These are phyloP conservation scores for Zea luxurians DNA, from an alignment of 176 grass and related monocot species.

Conservation along the genomic window DNA sequence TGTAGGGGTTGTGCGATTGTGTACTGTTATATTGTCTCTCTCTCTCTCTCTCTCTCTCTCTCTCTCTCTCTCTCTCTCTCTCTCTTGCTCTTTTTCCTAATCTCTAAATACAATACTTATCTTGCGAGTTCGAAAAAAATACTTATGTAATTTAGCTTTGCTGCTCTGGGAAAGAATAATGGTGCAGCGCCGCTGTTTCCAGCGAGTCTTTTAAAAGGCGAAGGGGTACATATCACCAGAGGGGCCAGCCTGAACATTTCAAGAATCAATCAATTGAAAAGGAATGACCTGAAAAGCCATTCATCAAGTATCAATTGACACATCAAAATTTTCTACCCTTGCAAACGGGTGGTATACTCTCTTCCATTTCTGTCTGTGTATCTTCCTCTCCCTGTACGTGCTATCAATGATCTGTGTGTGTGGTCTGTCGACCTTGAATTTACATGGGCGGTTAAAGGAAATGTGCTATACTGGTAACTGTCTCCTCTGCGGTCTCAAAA, in stretches of 20 bases:
- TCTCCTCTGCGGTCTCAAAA: slow-evolving; percentile 49
- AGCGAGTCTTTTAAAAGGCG: background rate
- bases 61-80: too few relatives aligned
- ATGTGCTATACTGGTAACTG: slow-evolving; percentile 20
- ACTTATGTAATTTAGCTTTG: too few relatives aligned
- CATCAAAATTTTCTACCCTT: slow-evolving; percentile 28
- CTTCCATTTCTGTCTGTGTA: slow-evolving; percentile 4
- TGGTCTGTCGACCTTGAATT: slow-evolving; percentile 16
- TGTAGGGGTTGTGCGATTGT: too few relatives aligned
- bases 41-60: too few relatives aligned
- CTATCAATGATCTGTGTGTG: background rate
- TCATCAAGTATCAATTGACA: background rate
- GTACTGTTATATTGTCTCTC: too few relatives aligned
- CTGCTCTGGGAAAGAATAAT: too few relatives aligned
- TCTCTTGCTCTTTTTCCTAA: too few relatives aligned
- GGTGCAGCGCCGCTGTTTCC: too few relatives aligned
- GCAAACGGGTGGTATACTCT: slow-evolving; percentile 23
- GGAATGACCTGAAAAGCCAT: background rate
- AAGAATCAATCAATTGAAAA: background rate
- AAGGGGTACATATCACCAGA: background rate
- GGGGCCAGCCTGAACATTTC: background rate
- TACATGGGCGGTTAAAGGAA: background rate
- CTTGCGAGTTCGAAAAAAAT: too few relatives aligned
- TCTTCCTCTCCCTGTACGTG: slow-evolving; percentile 1
- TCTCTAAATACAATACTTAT: too few relatives aligned